Conservation (phyloP, 352 stramenopile species). For the Pythium sp. region DNA sequence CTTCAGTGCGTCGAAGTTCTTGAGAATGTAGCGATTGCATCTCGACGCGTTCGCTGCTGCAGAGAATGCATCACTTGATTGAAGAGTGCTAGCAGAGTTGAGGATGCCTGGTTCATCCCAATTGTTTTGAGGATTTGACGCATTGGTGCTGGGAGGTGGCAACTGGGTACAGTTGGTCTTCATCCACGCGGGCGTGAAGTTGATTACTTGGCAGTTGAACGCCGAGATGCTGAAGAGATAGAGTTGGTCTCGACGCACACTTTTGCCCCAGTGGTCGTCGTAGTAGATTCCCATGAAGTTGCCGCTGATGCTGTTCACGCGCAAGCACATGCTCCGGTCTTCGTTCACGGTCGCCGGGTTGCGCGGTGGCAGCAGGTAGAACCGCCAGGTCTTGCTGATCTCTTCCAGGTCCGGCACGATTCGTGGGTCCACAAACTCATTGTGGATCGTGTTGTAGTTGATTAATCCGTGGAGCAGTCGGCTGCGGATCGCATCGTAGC, state of each 20-base stretch:
- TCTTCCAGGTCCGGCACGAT: constrained; percentile 28
- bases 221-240: constrained; percentile 35
- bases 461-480: constrained; percentile 23
- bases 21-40: constrained; percentile 29
- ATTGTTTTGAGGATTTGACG: background rate
- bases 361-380: constrained; percentile 25
- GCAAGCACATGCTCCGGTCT: constrained; percentile 28
- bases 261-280: constrained; percentile 29
- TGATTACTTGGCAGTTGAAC: constrained; percentile 29
- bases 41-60: constrained; percentile 16
- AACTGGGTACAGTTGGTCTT: constrained; percentile 12
- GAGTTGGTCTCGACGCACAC: constrained; percentile 20
- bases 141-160: background rate
- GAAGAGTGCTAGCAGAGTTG: constrained; percentile 10
- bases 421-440: constrained; percentile 32
- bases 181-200: constrained; percentile 28
- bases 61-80: background rate
- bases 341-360: constrained; percentile 17
- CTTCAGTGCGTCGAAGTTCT: constrained; percentile 26
- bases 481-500: constrained; percentile 18
- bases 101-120: constrained; percentile 6
- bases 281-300: constrained; percentile 26
- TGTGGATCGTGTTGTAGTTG: constrained; percentile 41
- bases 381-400: constrained; percentile 31
- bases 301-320: constrained; percentile 30